Base-by-base conservation (phyloP, 306 rosid species). In the Castanospermum australe region DNA sequence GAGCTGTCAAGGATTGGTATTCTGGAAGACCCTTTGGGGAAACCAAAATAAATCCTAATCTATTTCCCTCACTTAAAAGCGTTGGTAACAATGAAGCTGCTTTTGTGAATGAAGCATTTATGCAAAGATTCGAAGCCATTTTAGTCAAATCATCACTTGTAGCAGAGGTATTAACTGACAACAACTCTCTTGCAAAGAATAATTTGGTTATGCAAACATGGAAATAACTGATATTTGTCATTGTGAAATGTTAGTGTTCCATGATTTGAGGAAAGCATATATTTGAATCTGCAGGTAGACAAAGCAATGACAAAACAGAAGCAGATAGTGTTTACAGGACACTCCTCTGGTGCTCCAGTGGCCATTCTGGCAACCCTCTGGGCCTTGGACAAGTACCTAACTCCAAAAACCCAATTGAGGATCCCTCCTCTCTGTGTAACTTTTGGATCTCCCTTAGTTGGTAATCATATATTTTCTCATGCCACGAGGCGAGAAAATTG, bases 371-470 rank as follows among this genome's bases (percentile, higher is more conserved):
- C 89, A 25, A 73, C 92, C 18, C 73, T 88, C 8, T 86, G 89
- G 90, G 68, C 84, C 5, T 35, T 90, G 24, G 84, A 90, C 35
- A 3, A 72, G 0, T 17, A 5, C 30, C 9, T 15, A 84, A 47
- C 55, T 18, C 11, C 0, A 28, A 14, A 10, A 25, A 20, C 25
- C 36, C 9, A 2, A 15, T n/a, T n/a, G n/a, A n/a, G n/a, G n/a
- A 8, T 21, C 1, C 42, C 63, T 5, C 72, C 84, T 6, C 8
- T 62, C 5, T 90, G 94, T 66, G 39, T 88, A 18, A 86, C 94
- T 28, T 90, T 90, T 5, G 92, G 94, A 8, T 87, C 90, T 30
- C 92, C 94, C 6, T 85, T 90, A 0, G 44, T 85, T 4, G 92
- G 91, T 1, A 60, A 83, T 67, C 83, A 48, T 75, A 79, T 90